phyloP scores from a whole-genome alignment of 2,329 filamentous ascomycete genomes.

The Stachybotrys echinatus region DNA sequence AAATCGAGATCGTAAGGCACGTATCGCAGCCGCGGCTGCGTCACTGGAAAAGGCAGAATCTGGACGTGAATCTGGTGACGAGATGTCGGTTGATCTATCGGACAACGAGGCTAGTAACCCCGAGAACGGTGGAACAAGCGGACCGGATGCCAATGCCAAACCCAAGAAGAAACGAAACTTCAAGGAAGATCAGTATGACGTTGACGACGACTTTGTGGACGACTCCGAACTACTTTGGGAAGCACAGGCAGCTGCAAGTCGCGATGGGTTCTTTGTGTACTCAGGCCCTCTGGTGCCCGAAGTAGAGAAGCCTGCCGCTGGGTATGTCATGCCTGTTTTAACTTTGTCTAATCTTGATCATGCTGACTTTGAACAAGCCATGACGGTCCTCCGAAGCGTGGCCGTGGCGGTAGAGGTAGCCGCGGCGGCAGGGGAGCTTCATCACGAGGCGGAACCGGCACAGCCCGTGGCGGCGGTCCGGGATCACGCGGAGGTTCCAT shows the following conservation, averaged over 20 bases:
- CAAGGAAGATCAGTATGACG: constrained; percentile 78
- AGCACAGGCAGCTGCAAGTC: constrained; percentile 86
- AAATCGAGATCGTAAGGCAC: constrained; percentile 78
- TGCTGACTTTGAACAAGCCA: constrained; percentile 47
- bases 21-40: constrained; percentile 83
- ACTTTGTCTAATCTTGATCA: constrained; percentile 2
- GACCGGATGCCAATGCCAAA: constrained; percentile 56
- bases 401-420: constrained; percentile 46
- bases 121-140: constrained; percentile 67
- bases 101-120: constrained; percentile 76
- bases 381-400: constrained; percentile 68
- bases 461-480: constrained; percentile 47
- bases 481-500: constrained; percentile 72
- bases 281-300: constrained; percentile 86
- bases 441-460: constrained; percentile 45
- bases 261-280: constrained; percentile 98
- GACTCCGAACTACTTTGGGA: constrained; percentile 95
- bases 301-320: constrained; percentile 64
- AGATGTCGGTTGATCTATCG: constrained; percentile 77
- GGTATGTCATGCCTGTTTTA: constrained; percentile 30
- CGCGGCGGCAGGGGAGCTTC: constrained; percentile 58
- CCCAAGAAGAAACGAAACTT: constrained; percentile 76
- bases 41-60: constrained; percentile 73
- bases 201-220: constrained; percentile 80
- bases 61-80: constrained; percentile 65